Conservation (phyloP, 140 eudicot species). For the Bidens hawaiensis region DNA sequence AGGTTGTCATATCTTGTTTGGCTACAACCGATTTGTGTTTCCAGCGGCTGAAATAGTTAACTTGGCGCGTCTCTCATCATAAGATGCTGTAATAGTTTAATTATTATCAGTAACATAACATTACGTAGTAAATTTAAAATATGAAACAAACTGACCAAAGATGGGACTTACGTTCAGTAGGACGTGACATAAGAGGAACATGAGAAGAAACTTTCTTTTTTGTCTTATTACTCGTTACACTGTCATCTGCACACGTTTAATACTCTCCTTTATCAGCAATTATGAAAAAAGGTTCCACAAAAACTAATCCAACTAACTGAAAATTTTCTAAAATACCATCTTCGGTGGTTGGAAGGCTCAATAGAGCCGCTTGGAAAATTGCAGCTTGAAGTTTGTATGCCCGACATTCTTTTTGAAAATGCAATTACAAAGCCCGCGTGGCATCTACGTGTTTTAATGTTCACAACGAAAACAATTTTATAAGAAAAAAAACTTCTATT, state of each 20-base stretch:
- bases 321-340: slow-evolving; percentile 37
- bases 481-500: neutral
- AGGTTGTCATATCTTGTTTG: slow-evolving; percentile 7
- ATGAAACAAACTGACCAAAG: neutral
- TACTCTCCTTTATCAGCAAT: slow-evolving; percentile 17
- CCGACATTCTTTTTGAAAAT: slow-evolving; percentile 65
- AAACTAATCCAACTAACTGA: neutral
- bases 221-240: slow-evolving; percentile 18
- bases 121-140: neutral
- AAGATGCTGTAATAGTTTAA: slow-evolving; percentile 58
- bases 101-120: slow-evolving; percentile 22
- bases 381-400: slow-evolving; percentile 68
- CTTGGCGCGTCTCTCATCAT: slow-evolving; percentile 66
- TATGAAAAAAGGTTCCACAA: neutral
- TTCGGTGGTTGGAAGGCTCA: slow-evolving; percentile 35
- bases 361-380: slow-evolving; percentile 69
- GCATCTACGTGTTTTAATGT: slow-evolving; percentile 40
- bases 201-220: slow-evolving; percentile 59
- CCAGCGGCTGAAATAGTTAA: slow-evolving; percentile 29
- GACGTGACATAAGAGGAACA: slow-evolving; percentile 67
- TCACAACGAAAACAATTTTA: slow-evolving; percentile 7
- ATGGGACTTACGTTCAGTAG: slow-evolving; percentile 80
- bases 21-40: slow-evolving; percentile 10
- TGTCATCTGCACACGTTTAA: slow-evolving; percentile 43
- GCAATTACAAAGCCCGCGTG: slow-evolving; percentile 54